Evolutionary conservation across 768 basidiomycete genomes (phyloP), one percentile per base, ranked within the genome.

Genomic region (Gelatoporia subvermispora): DNA sequence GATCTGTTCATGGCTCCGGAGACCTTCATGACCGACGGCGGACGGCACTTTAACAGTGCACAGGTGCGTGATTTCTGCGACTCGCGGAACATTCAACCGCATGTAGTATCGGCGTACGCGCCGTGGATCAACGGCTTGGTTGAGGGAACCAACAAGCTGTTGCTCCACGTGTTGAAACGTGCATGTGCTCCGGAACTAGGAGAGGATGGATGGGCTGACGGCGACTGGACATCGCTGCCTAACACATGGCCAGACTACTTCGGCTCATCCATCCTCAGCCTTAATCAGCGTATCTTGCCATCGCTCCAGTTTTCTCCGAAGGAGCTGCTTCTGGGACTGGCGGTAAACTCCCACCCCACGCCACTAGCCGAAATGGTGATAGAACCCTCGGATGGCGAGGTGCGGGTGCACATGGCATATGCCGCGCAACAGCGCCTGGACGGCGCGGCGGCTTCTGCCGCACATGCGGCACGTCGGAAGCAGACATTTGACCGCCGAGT

Each of bases 121-220:
- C 72, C 71, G 7, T 74, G 71, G 73, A 52, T 72, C 13, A 73
- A 72, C 43, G 66, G 71, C 0, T 52, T 71, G 0, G 57, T 69
- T 0, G 65, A 72, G 35, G 62, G 63, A 3, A 54, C 62, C 0
- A 74, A 75, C 51, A 58, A 57, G 8, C 34, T 64, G 0, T 52
- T 74, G 0, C 52, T 73, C 0, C 43, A 58, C 8, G 13, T 54
- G 0, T 50, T 74, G 1, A 55, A 56, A 17, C 37, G 61, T 0
- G 43, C 72, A 4, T 72, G 71, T 35, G 60, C 63, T 8, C 72
- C 71, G 1, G 57, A 61, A 1, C 24, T 68, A 0, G 60, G 63
- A 0, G 62, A 67, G 22, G 62, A 67, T 16, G 54, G 54, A n/a
- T 56, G 52, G 5, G 48, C 47, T 18, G 41, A 60, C 1, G 23